Base-by-base conservation (phyloP, 768 basidiomycete species). In the Lactarius deliciosus region DNA sequence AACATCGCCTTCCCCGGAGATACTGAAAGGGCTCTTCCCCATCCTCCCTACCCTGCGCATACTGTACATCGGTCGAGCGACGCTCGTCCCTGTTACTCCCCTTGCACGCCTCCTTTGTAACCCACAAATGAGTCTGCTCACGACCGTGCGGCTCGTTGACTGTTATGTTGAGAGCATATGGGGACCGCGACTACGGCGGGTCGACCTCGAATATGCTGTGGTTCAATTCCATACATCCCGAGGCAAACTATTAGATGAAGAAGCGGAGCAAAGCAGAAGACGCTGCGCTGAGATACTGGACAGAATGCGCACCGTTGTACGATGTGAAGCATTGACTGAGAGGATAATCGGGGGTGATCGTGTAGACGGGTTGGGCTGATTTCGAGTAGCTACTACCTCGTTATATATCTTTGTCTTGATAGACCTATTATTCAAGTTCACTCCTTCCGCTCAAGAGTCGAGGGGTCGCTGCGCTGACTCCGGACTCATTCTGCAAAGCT, bases 141-240 rank as follows among this genome's bases (percentile, higher is more conserved):
- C 74, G 63, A 57, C 69, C 34, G 72, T 86, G 30, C 75, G 77
- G 47, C 75, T 85, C 7, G 80, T 85, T n/a, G 86, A 87, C 65
- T 79, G 79, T 25, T 86, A 86, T 70, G 73, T 75, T 13, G 81
- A 78, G 56, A 85, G 85, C 64, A 87, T 88, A 32, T 86, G 86
- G 86, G 86, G 84, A 50, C 76, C 77, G 1, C 78, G 86, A 38
- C 66, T 86, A 34, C 79, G 85, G 18, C 75, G 81, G 45, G 77
- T 78, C 15, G 83, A 86, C 69, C 70, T 86, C 15, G 82, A 84
- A 74, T 71, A 68, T 18, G 81, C 78, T 7, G 76, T 74, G 16
- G 66, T 68, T 22, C 54, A 62, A 58, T 63, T 53, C 10, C 66
- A 20, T 57, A 58, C 28, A 63, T 65, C 57, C n/a, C n/a, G 45